Evolutionary conservation across 345 rosid genomes (phyloP), one percentile per base, ranked within the genome.

Genomic region (Citropsis articulata): DNA sequence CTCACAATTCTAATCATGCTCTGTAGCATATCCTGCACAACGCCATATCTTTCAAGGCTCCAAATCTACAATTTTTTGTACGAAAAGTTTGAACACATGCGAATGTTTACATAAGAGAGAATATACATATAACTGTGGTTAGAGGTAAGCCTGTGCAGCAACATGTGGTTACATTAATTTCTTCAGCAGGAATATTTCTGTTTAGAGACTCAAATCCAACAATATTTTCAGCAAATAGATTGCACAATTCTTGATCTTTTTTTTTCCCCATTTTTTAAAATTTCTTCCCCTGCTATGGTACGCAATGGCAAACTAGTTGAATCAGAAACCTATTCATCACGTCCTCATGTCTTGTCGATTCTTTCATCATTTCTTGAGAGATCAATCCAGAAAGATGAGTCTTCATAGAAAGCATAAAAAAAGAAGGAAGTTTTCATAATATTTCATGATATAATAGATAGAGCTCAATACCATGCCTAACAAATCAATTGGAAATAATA

Each of bases 311-410:
- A 36, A 21, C 40, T 53, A 13, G 31, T 12, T 70, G 76, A 71
- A 70, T 66, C 82, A 56, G 84, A 85, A 62, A 73, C 73, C 35
- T 65, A 57, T 31, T 19, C 50, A n/a, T 76, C 80, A 42, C 59
- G 71, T 68, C 91, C 90, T 3, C 79, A 61, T 16, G 74, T 83
- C 6, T 4, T 85, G 21, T 31, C 48, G 3, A 64, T 78, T 9
- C 36, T 87, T 31, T 77, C 88, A 18, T 82, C 85, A 14, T 72
- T 62, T 72, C 82, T 87, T 0, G 90, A 89, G 66, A n/a, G n/a
- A n/a, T n/a, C n/a, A n/a, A n/a, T n/a, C n/a, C n/a, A 85, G 69
- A 79, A 57, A 79, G 80, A 80, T 27, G 85, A 82, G 21, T 75
- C 42, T 19, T n/a, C 38, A 10, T 53, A 30, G 4, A 45, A 66